Base-by-base conservation (phyloP, 2,329 filamentous ascomycete genomes). In the Aspergillus persii region DNA sequence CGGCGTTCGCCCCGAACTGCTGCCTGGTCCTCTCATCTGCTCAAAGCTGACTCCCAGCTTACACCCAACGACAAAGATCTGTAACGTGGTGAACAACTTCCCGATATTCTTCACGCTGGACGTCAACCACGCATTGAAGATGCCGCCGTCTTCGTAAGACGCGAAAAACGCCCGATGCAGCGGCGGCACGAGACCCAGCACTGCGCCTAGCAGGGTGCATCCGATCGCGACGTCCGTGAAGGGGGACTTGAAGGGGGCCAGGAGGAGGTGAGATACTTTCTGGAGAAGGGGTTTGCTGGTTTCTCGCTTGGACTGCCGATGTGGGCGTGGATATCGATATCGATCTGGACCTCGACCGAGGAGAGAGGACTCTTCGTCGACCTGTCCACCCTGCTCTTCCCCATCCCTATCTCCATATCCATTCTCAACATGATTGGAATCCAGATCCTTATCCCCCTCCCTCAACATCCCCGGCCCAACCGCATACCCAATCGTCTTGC, bases 101-200 rank as follows among this genome's bases (percentile, higher is more conserved):
- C 87, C 87, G 26, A 89, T 79, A 57, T 86, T 88, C 63, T 84
- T 80, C 23, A 89, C 73, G 0, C 83, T 82, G 0, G 80, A 79
- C 0, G 86, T 89, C 44, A 90, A 74, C 87, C 86, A 90, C 1
- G 86, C 86, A 23, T 83, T 86, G 65, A 89, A 82, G 57, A 87
- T 83, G 1, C 88, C 86, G 5, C 87, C 87, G 4, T 87, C 75
- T 7, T 82, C 70, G 8, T 80, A 80, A 11, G 80, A 73, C 53
- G 74, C 79, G 76, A 90, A 90, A 72, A 90, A 89, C 2, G 84
- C 81, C 3, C 72, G 73, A 64, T 89, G 86, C 0, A 90, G 75
- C 0, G 80, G 66, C 0, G 86, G 86, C 0, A 82, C 78, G 2
- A 41, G 36, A 1, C 36, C 36, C 15, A 41, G 12, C 11, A 41